Conservation (phyloP, 1,284 basidiomycete genomes). For the Microbotryomycetes sp. region DNA sequence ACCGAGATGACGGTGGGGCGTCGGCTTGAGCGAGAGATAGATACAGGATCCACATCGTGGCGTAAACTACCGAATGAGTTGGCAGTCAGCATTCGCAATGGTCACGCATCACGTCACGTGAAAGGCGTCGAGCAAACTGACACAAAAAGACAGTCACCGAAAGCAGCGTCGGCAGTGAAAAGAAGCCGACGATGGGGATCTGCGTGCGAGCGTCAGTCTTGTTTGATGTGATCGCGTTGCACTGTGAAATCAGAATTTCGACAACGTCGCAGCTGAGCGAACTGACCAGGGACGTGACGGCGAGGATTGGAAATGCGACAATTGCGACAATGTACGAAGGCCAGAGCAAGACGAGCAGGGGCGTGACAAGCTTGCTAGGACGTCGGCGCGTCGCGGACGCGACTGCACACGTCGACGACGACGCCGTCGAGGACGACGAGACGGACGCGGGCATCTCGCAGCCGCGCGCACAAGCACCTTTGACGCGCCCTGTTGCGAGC, state of each 20-base stretch:
- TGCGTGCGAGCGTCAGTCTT: neutral
- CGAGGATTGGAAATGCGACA: neutral
- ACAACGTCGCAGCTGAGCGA: too few relatives aligned
- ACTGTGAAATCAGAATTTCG: neutral
- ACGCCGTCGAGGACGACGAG: neutral
- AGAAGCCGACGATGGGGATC: slow-evolving; percentile 29
- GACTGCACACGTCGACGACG: neutral
- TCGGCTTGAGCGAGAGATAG: slow-evolving; percentile 37
- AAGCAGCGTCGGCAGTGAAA: slow-evolving; percentile 38
- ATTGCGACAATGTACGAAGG: neutral
- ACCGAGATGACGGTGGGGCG: slow-evolving; percentile 11
- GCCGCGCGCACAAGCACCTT: too few relatives aligned
- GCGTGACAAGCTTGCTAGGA: neutral
- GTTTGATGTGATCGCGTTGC: neutral
- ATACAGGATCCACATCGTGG: slow-evolving; percentile 39
- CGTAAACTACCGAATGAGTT: too few relatives aligned
- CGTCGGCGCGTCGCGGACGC: too few relatives aligned
- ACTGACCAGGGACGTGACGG: neutral
- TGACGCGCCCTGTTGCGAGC: too few relatives aligned
- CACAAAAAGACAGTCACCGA: slow-evolving; percentile 8
- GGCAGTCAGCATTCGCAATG: too few relatives aligned
- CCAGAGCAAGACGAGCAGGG: neutral
- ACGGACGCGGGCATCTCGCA: neutral
- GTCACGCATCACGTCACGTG: too few relatives aligned
- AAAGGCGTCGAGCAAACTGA: neutral